These are phyloP conservation scores for Isoetes taiwanensis DNA, from an alignment of 75 land plant genomes.

Conservation along the genomic window DNA sequence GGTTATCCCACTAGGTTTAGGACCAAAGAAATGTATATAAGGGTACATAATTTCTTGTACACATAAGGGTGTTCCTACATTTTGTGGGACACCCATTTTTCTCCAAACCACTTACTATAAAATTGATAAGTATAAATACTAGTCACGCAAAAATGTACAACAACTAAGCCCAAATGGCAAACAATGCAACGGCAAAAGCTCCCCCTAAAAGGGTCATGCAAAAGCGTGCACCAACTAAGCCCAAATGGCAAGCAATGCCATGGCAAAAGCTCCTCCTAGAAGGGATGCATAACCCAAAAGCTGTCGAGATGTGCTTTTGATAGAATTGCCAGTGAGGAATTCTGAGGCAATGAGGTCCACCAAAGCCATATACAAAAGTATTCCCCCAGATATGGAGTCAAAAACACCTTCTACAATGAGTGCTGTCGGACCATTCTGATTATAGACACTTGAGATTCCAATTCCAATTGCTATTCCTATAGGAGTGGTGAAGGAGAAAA, in stretches of 20 bases:
- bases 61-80: no score
- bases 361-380: conserved; percentile 17
- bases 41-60: no score
- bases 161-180: conserved; percentile 15
- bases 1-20: no score
- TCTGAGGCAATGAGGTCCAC: conserved; percentile 12
- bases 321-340: background rate
- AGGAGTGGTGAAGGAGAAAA: conserved; percentile 35
- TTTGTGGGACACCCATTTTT: no score
- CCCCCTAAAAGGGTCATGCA: conserved; percentile 12
- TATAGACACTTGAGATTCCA: conserved; percentile 7
- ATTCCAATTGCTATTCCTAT: conserved; percentile 14
- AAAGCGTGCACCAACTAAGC: background rate
- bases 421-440: conserved; percentile 9
- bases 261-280: conserved; percentile 4
- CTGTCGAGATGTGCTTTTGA: conserved; percentile 2
- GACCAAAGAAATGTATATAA: no score
- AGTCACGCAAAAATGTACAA: no score
- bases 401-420: conserved; percentile 15
- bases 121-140: no score
- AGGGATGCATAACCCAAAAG: conserved; percentile 7
- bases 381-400: conserved; percentile 10
- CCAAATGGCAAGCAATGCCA: conserved; percentile 14
- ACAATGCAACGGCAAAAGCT: conserved; percentile 1
- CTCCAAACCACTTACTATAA: no score